Base-by-base conservation (phyloP, 768 basidiomycete genomes). In the Rhizopogon vulgaris region DNA sequence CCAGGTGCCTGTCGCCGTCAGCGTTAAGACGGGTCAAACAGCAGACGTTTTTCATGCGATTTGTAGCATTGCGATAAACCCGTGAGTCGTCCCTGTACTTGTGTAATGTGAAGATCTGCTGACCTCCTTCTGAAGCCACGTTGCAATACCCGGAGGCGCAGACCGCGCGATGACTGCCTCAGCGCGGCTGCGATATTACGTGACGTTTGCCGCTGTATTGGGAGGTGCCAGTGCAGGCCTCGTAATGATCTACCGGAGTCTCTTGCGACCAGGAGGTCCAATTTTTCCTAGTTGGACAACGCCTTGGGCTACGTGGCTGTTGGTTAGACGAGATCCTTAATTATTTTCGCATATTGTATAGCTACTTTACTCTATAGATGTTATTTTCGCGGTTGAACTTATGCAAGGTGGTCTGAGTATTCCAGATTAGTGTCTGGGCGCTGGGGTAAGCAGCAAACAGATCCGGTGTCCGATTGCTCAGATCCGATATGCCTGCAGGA, bases 1-100 rank as follows among this genome's bases (percentile, higher is more conserved):
- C n/a, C 90, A 88, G 56, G 92, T 95, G 4, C 95, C 95, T 25
- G 92, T 98, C 41, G 85, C 95, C 2, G 92, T 98, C 27, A 94
- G 91, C 67, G 85, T 94, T 40, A 87, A 86, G 69, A 84, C 84
- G 3, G 87, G 83, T 41, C 88, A 92, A 65, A 84, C 78, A 10
- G 90, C 90, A 25, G 90, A 91, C 63, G 84, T 94, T 17, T 94
- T 90, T 75, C 85, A 92, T 61, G 84, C 80, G 27, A 87, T 94
- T 59, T 90, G 87, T 63, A 72, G 79, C 52, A 84, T 91, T 62
- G 92, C 90, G 6, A 83, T 92, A 78, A 84, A 85, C 52, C 92
- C 92, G 92, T 94, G 65, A 63, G 87, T 82, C 41, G 46, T 58
- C 22, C 50, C 51, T 43, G 14, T 18, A 36, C 18, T 28, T 43